Conservation (phyloP, 148 eudicot species). For the Vaccinium corymbosum region DNA sequence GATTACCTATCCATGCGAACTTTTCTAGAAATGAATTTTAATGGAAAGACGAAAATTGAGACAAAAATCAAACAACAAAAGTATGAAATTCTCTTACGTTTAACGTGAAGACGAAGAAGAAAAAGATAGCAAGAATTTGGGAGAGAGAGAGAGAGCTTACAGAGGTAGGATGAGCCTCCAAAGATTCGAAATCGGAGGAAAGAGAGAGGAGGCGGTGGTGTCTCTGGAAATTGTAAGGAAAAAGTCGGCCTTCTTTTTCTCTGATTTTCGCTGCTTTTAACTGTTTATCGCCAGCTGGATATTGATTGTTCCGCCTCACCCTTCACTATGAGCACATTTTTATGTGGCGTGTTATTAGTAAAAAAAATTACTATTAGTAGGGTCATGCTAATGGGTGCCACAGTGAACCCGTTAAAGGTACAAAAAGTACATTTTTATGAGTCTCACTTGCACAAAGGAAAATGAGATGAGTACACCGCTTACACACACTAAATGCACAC, state of each 20-base stretch:
- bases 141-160: constrained; percentile 3
- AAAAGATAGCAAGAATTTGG: background rate
- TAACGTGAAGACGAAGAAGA: background rate
- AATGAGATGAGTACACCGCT: no score
- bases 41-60: background rate
- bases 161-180: background rate
- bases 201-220: background rate
- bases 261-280: background rate
- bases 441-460: no score
- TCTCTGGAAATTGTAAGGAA: no score
- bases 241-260: background rate
- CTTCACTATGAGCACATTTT: no score
- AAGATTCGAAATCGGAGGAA: constrained; percentile 5
- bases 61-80: background rate
- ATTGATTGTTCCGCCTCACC: background rate
- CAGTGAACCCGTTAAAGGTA: no score
- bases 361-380: no score
- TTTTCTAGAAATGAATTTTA: background rate
- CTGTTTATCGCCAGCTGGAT: constrained; percentile 6
- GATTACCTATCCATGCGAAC: background rate
- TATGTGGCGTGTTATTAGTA: no score
- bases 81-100: background rate
- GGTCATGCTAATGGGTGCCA: no score
- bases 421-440: no score
- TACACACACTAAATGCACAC: no score